A percentile compares a stretch with the other conserved stretches of the same genome.
These are phyloP conservation scores for Linnemannia zychae DNA, from an alignment of 192 early-diverging fungal genomes.

Conservation along the genomic window DNA sequence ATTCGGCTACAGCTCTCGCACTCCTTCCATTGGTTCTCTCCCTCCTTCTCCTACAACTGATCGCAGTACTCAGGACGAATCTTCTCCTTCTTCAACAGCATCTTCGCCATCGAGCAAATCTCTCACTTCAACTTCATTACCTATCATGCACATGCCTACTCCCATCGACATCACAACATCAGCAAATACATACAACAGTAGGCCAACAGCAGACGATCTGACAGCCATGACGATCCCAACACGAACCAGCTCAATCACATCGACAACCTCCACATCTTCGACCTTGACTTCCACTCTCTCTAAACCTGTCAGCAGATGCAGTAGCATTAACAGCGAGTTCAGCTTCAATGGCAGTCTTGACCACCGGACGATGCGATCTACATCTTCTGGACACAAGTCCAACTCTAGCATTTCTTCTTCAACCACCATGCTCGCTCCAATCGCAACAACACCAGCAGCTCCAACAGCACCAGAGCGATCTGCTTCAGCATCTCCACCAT, in stretches of 20 bases:
- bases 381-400: not conserved
- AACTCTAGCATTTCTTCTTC: not conserved
- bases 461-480: not conserved
- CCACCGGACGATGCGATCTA: conserved; percentile 39
- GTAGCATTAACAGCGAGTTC: conserved; percentile 25
- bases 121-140: conserved; percentile 3
- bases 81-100: not conserved
- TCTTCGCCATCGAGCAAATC: not conserved
- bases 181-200: not conserved
- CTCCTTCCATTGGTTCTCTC: not conserved
- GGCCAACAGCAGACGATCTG: conserved; percentile 15
- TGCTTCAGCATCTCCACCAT: not conserved
- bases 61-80: not conserved
- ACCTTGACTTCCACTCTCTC: not conserved
- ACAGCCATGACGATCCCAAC: conserved; percentile 10
- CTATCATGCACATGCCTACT: not conserved
- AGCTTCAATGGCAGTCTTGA: conserved; percentile 24
- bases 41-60: conserved; percentile 5
- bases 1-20: conserved; percentile 10
- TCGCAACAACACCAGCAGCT: not conserved
- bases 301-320: conserved; percentile 15
- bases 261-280: not conserved
- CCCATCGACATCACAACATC: not conserved
- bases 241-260: conserved; percentile 24
- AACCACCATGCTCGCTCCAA: not conserved